Base-by-base conservation (phyloP, 331 rosid genomes). In the Acacia pycnantha region DNA sequence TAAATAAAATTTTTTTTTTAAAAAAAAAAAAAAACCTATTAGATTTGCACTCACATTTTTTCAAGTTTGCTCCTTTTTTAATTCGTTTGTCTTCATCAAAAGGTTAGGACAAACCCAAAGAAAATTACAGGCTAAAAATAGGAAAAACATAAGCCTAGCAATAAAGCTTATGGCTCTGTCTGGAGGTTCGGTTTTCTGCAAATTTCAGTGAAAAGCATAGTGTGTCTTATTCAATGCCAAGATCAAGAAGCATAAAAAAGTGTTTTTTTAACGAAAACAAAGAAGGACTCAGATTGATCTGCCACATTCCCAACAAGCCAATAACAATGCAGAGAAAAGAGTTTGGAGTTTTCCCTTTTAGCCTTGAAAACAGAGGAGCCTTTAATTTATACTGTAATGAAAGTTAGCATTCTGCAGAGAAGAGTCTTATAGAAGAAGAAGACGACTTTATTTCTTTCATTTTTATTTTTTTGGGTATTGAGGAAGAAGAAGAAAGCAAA, bases 401-500 rank as follows among this genome's bases (percentile, higher is more conserved):
- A 70, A 71, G 8, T 46, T 12, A 69, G 51, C 51, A 6, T 71
- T 26, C 76, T 29, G 54, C 59, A 7, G 61, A 46, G 24, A 47
- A 31, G 6, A 26, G 43, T 27, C 24, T 37, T 65, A 47, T 35
- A 29, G 24, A 26, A 73, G 26, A 73, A 8, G 62, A 73, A 0
- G 1, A 22, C 7, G 22, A 70, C 1, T 7, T 22, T 19, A 4
- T 26, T 61, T 8, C 10, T 24, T n/a, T 58, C 13, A 2, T 2
- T n/a, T n/a, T 2, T 58, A 2, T n/a, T n/a, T 8, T 54, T 50
- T 33, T 33, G 18, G 27, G 65, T 10, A n/a, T 2, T 59, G 43
- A 33, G 11, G 71, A 8, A 15, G 77, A 80, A 37, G 66, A 68
- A 80, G 69, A 76, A 65, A 14, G 10, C 83, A 53, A 6, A 19